Conservation (phyloP, 1,284 basidiomycete genomes). For the Leccinum solheimii region DNA sequence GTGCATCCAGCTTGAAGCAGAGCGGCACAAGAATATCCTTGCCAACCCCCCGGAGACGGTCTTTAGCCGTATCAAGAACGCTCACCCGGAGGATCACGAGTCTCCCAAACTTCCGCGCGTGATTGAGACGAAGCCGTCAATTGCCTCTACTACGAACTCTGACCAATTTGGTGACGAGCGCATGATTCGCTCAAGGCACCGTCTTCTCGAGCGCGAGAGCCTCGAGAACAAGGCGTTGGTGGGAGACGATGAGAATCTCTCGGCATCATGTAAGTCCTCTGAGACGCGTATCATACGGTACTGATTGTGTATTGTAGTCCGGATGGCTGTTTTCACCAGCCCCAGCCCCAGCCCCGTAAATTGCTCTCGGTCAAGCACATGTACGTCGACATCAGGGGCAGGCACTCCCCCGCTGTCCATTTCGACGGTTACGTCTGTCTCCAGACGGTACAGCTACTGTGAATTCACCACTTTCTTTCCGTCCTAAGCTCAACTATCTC, state of each 20-base stretch:
- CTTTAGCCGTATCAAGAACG: conserved; percentile 30
- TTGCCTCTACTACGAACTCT: conserved; percentile 56
- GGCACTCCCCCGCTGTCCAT: conserved; percentile 73
- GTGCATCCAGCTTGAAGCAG: conserved; percentile 50
- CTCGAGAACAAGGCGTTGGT: conserved; percentile 58
- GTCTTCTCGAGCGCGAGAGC: conserved; percentile 64
- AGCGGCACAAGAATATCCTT: conserved; percentile 56
- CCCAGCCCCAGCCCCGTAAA: conserved; percentile 49
- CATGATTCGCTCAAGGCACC: conserved; percentile 64
- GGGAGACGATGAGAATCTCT: conserved; percentile 63
- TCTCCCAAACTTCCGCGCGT: conserved; percentile 46
- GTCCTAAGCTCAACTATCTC: no score
- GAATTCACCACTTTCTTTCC: no score
- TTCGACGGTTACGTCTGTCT: conserved; percentile 50
- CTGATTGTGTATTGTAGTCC: conserved; percentile 37
- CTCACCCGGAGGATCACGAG: conserved; percentile 31
- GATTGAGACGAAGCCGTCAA: conserved; percentile 54
- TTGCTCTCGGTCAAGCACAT: conserved; percentile 67
- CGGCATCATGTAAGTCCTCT: conserved; percentile 49
- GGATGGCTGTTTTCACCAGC: conserved; percentile 50
- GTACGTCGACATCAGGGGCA: conserved; percentile 55
- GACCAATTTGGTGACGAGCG: conserved; percentile 62
- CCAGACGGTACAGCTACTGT: no score
- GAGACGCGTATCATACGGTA: background rate
- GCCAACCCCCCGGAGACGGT: conserved; percentile 37